Percentiles rank a stretch among this genome's conserved stretches.
Evolutionary conservation across 352 stramenopile genomes (phyloP).

Genomic region (Blastocystis sp.): DNA sequence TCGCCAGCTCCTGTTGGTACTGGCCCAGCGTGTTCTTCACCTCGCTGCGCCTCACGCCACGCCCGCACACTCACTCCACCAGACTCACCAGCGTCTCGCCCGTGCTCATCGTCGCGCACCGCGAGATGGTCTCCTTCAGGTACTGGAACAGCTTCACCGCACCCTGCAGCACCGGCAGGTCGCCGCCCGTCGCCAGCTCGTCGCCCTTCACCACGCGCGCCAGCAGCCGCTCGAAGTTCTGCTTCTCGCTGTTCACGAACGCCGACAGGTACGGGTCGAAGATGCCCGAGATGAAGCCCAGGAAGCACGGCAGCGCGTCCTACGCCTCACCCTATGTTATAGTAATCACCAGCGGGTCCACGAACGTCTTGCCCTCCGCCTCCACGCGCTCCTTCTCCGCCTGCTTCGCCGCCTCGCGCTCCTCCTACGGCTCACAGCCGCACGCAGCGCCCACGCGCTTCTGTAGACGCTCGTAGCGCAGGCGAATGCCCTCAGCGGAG

Average conservation of each 20-base stretch:
- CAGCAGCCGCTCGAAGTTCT: constrained; percentile 91
- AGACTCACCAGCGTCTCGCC: constrained; percentile 94
- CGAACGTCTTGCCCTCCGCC: constrained; percentile 73
- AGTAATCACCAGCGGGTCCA: constrained; percentile 57
- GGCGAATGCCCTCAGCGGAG: constrained; percentile 74
- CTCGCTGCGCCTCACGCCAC: constrained; percentile 75
- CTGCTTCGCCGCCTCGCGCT: not conserved
- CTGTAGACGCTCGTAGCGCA: constrained; percentile 74
- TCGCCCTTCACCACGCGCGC: constrained; percentile 75
- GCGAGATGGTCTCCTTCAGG: constrained; percentile 94
- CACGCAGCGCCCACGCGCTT: constrained; percentile 60
- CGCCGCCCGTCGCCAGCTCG: constrained; percentile 84
- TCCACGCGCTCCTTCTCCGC: no score
- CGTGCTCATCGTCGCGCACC: constrained; percentile 91
- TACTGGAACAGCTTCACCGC: constrained; percentile 97
- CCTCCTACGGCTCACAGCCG: constrained; percentile 68
- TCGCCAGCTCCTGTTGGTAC: constrained; percentile 79
- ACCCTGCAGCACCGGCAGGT: constrained; percentile 90
- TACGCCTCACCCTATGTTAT: constrained; percentile 58
- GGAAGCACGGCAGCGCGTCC: constrained; percentile 73
- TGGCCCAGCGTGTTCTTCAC: constrained; percentile 83
- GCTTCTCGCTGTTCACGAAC: constrained; percentile 90
- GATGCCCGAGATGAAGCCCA: constrained; percentile 80
- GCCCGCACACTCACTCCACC: constrained; percentile 73
- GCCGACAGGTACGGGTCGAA: constrained; percentile 96